Percentiles rank a stretch among this genome's conserved stretches.
Conservation (phyloP, 805 yeast genomes). For the Wickerhamiella nectarea region DNA sequence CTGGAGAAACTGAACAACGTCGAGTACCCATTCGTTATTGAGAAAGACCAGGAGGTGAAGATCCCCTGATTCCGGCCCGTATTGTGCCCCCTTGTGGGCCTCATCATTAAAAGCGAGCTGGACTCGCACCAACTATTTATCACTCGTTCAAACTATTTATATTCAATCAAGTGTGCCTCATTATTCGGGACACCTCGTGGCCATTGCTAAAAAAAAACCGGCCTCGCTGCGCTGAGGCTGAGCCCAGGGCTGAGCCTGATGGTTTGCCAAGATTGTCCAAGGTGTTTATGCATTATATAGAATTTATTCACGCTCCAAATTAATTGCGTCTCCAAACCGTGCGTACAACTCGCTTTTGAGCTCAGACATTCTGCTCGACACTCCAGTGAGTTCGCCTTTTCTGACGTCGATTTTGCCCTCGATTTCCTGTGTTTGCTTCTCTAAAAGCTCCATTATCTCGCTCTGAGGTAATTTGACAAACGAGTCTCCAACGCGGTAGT, state of each 20-base stretch:
- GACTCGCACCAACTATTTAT: not conserved
- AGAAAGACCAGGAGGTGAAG: constrained; percentile 31
- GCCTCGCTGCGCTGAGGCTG: no score
- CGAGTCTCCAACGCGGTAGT: constrained; percentile 65
- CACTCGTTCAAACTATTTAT: not conserved
- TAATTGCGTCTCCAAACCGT: constrained; percentile 80
- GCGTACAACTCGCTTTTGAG: constrained; percentile 70
- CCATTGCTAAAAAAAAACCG: no score
- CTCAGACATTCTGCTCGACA: constrained; percentile 41
- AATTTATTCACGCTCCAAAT: constrained; percentile 46
- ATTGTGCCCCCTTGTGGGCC: no score
- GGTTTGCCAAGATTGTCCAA: no score
- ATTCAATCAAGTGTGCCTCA: no score
- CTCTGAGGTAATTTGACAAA: constrained; percentile 58
- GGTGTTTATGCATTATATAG: not conserved
- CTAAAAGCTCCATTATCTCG: constrained; percentile 56
- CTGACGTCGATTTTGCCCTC: constrained; percentile 36
- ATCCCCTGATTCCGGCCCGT: constrained; percentile 10
- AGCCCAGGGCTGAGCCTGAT: no score
- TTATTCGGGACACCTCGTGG: no score
- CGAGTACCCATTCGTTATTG: constrained; percentile 33
- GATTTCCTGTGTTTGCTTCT: constrained; percentile 41
- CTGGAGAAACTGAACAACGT: constrained; percentile 17
- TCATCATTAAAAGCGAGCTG: not conserved
- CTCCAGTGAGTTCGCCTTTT: constrained; percentile 35